Conservation (phyloP, 345 rosid genomes). For the Combretum micranthum region DNA sequence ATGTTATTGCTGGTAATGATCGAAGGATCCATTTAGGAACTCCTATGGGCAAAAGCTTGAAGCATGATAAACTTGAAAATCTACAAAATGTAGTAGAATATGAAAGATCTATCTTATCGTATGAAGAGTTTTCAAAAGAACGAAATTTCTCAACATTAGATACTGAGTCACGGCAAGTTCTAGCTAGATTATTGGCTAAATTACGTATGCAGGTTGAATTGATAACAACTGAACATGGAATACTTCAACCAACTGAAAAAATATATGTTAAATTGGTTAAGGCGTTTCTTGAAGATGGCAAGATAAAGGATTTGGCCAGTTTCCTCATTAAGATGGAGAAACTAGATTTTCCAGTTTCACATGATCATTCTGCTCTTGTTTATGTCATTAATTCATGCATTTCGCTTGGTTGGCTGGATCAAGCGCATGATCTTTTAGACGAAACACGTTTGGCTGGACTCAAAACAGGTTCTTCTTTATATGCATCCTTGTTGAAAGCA, state of each 20-base stretch:
- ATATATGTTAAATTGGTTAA: constrained; percentile 62
- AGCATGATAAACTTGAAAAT: constrained; percentile 14
- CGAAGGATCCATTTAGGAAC: constrained; percentile 11
- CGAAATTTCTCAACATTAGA: constrained; percentile 45
- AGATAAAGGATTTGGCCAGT: constrained; percentile 59
- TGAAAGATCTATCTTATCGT: constrained; percentile 23
- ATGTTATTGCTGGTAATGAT: constrained; percentile 17
- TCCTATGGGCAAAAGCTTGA: constrained; percentile 17
- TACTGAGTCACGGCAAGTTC: constrained; percentile 54
- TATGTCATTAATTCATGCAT: constrained; percentile 74
- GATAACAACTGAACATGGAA: constrained; percentile 61
- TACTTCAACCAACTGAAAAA: constrained; percentile 75
- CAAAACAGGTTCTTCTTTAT: constrained; percentile 59
- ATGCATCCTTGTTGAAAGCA: constrained; percentile 66
- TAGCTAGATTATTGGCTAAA: constrained; percentile 41
- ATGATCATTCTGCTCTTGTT: constrained; percentile 57
- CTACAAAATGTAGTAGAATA: constrained; percentile 7
- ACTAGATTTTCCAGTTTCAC: constrained; percentile 59
- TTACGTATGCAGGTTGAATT: constrained; percentile 52
- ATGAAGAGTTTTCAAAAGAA: constrained; percentile 53
- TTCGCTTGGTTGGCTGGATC: constrained; percentile 80
- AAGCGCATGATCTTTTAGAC: constrained; percentile 89
- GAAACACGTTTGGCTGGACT: constrained; percentile 80
- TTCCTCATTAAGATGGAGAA: constrained; percentile 71
- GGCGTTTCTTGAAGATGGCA: constrained; percentile 74